Base-by-base conservation (phyloP, 2,329 filamentous ascomycete species). In the Aspergillus tamarii region DNA sequence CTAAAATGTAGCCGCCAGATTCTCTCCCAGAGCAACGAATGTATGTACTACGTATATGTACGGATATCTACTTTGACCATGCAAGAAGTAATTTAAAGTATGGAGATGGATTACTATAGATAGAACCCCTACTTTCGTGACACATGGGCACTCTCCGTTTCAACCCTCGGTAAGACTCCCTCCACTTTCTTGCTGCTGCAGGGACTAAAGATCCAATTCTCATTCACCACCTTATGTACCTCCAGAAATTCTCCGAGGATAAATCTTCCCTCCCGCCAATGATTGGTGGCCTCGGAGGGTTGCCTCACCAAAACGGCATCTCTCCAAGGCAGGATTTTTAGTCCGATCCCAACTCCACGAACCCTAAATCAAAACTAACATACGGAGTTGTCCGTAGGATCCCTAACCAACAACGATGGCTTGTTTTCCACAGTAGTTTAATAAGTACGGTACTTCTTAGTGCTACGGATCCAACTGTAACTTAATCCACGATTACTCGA, bases 101-200 rank as follows among this genome's bases (percentile, higher is more conserved):
- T 30, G 26, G 46, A 50, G 46, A 50, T 19, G 46, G 26, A 11
- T 50, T 50, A 11, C 46, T 50, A 50, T 50, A 50, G 46, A 30
- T 50, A 50, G 46, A 50, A 50, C 46, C 16, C 46, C 26, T 50
- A 30, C 23, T 28, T 50, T 50, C 26, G 16, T 50, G 46, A 50
- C 46, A 50, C 46, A 50, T 50, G 46, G 46, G 46, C 16, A 28
- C 26, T 5, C 46, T 50, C 46, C 46, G 23, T 50, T 50, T 50
- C 46, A 50, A 50, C 26, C 46, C 45, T 48, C 45, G 45, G 45
- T 48, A 48, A 48, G 45, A 48, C 23, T 48, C 45, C 46, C 46
- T 50, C 46, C 46, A 50, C 46, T 50, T 19, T 8, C 14, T 50
- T 30, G 23, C 46, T 30, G 23, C 46, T 50, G 46, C 46, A 50